Evolutionary conservation across 2,329 filamentous ascomycete species (phyloP), one percentile per base, ranked within the genome.

Genomic region (Polytolypa hystricis): DNA sequence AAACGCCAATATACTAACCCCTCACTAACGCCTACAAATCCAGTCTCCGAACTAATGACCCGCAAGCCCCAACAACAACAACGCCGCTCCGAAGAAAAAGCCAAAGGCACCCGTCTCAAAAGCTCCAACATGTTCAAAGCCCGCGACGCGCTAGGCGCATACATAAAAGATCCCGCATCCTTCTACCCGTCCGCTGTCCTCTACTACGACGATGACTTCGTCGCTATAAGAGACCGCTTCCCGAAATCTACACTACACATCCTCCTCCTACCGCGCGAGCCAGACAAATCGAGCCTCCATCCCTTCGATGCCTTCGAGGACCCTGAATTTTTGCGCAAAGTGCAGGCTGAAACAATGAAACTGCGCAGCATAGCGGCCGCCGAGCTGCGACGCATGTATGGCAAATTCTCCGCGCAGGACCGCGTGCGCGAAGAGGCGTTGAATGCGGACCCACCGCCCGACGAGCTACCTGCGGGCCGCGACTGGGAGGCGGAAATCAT

Each of bases 241-340:
- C 87, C 91, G 6, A 98, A 96, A 60, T 75, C 83, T 3, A 77
- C 74, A 3, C 69, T 95, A 3, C 91, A 98, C 62, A 70, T 84
- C 1, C 81, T 98, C 2, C 74, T 96, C n/a, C 75, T 96, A 4
- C 84, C 87, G 5, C 81, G 87, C 33, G 74, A 81, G 27, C 53
- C 67, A 1, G 50, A 56, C 2, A 74, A 77, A 52, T 75, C 69
- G 47, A 62, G 69, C 4, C 63, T 76, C 8, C 81, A 93, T 48
- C 87, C 89, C 0, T 80, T 89, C 51, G 73, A 81, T 14, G 84
- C 83, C 4, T 77, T 94, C 47, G 70, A 79, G 19, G 78, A 93
- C 54, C 43, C 64, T 1, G 65, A 58, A 1, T 93, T 96, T 56
- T 73, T 91, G 1, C 64, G 62, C 2, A 62, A 70, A 14, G 76